Conservation (phyloP, 2,329 filamentous ascomycete genomes). For the Cercospora canescens region DNA sequence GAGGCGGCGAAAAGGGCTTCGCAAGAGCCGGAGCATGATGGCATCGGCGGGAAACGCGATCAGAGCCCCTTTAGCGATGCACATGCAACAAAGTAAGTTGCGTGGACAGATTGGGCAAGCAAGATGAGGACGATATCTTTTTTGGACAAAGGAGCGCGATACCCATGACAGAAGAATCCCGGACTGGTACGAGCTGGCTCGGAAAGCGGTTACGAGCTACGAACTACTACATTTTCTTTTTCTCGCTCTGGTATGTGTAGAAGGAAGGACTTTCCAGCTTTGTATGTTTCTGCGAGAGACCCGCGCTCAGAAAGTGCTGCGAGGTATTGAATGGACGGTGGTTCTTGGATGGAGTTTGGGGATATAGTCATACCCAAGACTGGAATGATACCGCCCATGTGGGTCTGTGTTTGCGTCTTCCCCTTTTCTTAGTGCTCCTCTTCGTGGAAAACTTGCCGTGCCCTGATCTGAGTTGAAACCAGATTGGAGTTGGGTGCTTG, state of each 20-base stretch:
- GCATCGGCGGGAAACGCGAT: slow-evolving; percentile 29
- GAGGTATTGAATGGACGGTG: neutral
- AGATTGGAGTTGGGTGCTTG: no score
- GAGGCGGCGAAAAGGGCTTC: slow-evolving; percentile 45
- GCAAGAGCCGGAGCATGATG: slow-evolving; percentile 31
- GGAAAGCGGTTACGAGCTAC: neutral
- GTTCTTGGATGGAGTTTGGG: neutral
- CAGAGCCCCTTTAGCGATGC: slow-evolving; percentile 37
- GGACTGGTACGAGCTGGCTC: neutral
- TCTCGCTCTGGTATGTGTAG: neutral
- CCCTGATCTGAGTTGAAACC: no score
- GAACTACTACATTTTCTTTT: neutral
- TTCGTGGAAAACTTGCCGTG: neutral
- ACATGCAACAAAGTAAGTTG: slow-evolving; percentile 24
- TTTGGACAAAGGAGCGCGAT: neutral
- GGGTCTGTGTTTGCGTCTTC: no score
- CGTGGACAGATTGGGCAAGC: neutral
- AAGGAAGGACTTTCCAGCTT: neutral
- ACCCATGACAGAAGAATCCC: neutral
- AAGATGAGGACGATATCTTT: neutral
- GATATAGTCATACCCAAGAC: neutral
- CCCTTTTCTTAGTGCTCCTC: neutral
- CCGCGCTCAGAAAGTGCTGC: neutral
- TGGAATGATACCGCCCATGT: neutral
- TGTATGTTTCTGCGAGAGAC: neutral